Conservation (phyloP, 805 yeast genomes). For the Vanderwaltozyma verrucispora region DNA sequence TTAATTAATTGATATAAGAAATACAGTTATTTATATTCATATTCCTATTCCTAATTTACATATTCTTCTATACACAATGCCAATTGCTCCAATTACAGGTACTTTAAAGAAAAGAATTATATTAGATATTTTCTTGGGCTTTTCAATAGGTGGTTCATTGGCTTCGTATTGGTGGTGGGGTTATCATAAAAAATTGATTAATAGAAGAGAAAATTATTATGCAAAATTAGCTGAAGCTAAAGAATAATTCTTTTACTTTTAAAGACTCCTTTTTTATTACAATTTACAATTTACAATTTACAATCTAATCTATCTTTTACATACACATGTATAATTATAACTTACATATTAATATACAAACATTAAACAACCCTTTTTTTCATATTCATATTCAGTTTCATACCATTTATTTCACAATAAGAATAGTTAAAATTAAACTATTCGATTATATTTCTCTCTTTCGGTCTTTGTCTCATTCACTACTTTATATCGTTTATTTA, state of each 20-base stretch:
- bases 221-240: constrained; percentile 46
- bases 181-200: constrained; percentile 63
- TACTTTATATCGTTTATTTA: background rate
- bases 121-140: constrained; percentile 67
- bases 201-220: constrained; percentile 78
- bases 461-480: background rate
- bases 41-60: no score
- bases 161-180: constrained; percentile 80
- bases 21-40: no score
- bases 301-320: no score
- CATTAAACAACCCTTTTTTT: no score
- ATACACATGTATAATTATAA: no score
- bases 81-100: constrained; percentile 82
- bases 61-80: no score
- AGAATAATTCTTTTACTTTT: background rate
- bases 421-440: no score
- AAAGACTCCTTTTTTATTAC: background rate
- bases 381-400: no score
- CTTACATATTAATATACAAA: no score
- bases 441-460: no score
- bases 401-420: no score
- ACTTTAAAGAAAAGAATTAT: constrained; percentile 69
- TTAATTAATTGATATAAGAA: no score
- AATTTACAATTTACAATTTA: background rate
- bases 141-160: constrained; percentile 48